phyloP scores from a whole-genome alignment of 129 eudicot species.

The Solidago caesia region DNA sequence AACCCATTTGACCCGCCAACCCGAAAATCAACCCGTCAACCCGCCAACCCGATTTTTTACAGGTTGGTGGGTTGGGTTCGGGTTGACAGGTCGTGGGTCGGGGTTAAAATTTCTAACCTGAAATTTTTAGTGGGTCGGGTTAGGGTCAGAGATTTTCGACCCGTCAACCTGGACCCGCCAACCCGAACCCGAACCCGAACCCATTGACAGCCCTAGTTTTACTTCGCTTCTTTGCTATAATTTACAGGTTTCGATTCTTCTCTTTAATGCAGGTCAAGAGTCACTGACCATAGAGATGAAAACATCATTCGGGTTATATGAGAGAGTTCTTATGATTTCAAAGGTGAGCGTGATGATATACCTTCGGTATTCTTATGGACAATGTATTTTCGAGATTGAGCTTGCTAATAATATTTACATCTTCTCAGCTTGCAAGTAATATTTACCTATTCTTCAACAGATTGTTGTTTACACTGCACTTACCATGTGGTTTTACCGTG shows the following conservation, averaged over 20 bases:
- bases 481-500: slow-evolving; percentile 57
- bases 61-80: too few species aligned
- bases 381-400: slow-evolving; percentile 20
- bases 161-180: too few species aligned
- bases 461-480: slow-evolving; percentile 40
- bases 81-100: too few species aligned
- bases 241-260: background rate
- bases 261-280: slow-evolving; percentile 61
- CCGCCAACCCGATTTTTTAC: too few species aligned
- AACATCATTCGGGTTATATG: slow-evolving; percentile 42
- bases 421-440: slow-evolving; percentile 18
- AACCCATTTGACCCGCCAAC: too few species aligned
- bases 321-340: slow-evolving; percentile 38
- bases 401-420: slow-evolving; percentile 16
- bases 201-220: too few species aligned
- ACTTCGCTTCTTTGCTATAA: slow-evolving; percentile 7
- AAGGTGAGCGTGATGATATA: slow-evolving; percentile 46
- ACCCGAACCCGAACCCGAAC: too few species aligned
- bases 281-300: slow-evolving; percentile 49
- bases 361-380: background rate
- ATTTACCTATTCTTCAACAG: slow-evolving; percentile 31
- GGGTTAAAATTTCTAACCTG: too few species aligned
- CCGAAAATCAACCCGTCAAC: too few species aligned
- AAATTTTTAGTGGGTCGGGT: too few species aligned
- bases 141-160: too few species aligned